Conservation (phyloP, 2,329 filamentous ascomycete species). For the Colletotrichum ledebouriae region DNA sequence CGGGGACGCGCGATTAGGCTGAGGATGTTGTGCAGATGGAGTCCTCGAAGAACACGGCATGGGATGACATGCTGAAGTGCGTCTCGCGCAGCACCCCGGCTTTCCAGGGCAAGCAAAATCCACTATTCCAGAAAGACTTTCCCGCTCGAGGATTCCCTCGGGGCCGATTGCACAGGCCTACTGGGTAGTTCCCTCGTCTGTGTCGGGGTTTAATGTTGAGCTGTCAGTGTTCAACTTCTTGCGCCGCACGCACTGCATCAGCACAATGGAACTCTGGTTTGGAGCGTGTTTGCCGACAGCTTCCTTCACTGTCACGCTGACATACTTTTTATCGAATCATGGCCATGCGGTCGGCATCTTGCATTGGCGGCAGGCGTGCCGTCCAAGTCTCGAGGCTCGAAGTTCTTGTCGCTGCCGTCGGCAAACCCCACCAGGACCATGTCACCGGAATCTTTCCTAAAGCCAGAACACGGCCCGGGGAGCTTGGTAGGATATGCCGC, state of each 20-base stretch:
- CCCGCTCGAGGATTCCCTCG: constrained; percentile 22
- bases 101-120: constrained; percentile 23
- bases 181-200: background rate
- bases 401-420: constrained; percentile 6
- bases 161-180: constrained; percentile 10
- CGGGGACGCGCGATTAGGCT: constrained; percentile 23
- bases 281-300: constrained; percentile 21
- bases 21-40: constrained; percentile 40
- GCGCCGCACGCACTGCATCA: constrained; percentile 24
- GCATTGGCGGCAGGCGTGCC: constrained; percentile 8
- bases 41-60: constrained; percentile 4
- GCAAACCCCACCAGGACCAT: constrained; percentile 25
- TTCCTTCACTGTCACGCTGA: background rate
- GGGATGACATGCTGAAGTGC: constrained; percentile 21
- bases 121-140: constrained; percentile 24
- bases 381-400: background rate
- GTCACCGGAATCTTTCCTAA: constrained; percentile 16
- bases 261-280: constrained; percentile 22
- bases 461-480: constrained; percentile 3
- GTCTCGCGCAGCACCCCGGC: constrained; percentile 26
- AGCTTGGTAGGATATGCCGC: constrained; percentile 7
- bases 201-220: constrained; percentile 20
- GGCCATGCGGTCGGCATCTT: background rate
- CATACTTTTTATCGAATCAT: background rate
- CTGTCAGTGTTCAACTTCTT: constrained; percentile 37